These are phyloP conservation scores for Cadophora luteo-olivacea DNA, from an alignment of 2,329 filamentous ascomycete genomes.

Conservation along the genomic window DNA sequence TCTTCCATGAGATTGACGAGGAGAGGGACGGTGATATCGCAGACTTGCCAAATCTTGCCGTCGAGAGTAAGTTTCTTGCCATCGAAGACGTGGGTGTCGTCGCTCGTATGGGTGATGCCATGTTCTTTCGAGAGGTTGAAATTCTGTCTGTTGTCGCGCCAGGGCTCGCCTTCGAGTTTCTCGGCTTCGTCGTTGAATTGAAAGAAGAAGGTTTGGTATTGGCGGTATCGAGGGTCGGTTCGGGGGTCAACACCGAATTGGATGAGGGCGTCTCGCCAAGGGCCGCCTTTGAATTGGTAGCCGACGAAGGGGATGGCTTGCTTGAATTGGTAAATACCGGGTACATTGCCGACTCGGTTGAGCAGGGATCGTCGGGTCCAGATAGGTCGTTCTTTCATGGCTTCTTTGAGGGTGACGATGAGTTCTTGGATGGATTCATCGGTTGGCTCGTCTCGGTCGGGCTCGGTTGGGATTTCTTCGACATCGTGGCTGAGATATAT, in stretches of 20 bases:
- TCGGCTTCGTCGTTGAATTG: conserved; percentile 59
- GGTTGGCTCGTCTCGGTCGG: conserved; percentile 31
- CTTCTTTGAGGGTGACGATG: conserved; percentile 65
- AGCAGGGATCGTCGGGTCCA: conserved; percentile 85
- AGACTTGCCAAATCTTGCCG: conserved; percentile 93
- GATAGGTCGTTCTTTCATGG: conserved; percentile 78
- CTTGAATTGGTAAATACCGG: conserved; percentile 66
- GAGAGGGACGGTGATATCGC: conserved; percentile 85
- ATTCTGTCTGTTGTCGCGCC: conserved; percentile 36
- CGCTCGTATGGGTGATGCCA: conserved; percentile 31
- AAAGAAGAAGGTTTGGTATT: conserved; percentile 91
- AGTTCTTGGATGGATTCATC: conserved; percentile 67
- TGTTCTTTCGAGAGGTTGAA: conserved; percentile 35
- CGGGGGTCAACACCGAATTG: conserved; percentile 88
- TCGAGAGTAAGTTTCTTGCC: conserved; percentile 77
- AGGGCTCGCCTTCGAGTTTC: conserved; percentile 32
- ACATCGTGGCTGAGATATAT: conserved; percentile 37
- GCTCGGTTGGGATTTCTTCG: conserved; percentile 31
- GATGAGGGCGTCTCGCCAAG: conserved; percentile 88
- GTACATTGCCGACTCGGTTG: conserved; percentile 68
- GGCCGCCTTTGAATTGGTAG: conserved; percentile 91
- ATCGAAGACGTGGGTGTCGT: conserved; percentile 78
- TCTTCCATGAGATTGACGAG: conserved; percentile 70
- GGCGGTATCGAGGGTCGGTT: conserved; percentile 73
- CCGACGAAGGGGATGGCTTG: conserved; percentile 83